Conservation (phyloP, 805 yeast genomes). For the Clavispora fructus region DNA sequence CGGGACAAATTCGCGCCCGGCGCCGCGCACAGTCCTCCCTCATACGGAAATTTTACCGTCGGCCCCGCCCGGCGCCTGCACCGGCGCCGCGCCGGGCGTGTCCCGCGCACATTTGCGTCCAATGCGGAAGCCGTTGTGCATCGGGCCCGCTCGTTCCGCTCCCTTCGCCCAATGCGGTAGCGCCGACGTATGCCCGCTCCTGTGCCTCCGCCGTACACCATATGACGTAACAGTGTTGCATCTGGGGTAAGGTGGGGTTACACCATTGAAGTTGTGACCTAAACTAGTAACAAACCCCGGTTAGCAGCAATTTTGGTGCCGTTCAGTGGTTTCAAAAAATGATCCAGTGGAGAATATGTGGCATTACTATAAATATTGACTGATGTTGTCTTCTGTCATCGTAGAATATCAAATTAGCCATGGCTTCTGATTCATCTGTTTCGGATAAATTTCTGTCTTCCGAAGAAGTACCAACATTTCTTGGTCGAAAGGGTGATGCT, state of each 20-base stretch:
- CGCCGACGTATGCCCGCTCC: neutral
- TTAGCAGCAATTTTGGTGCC: neutral
- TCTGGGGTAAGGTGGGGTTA: no score
- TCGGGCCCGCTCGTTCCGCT: neutral
- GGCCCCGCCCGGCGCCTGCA: neutral
- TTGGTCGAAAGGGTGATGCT: constrained; percentile 6
- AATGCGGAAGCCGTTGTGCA: neutral
- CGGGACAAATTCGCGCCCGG: neutral
- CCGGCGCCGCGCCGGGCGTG: neutral
- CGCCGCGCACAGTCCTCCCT: neutral
- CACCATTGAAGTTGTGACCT: no score
- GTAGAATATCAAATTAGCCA: neutral
- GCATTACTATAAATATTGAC: neutral
- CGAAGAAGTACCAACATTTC: constrained; percentile 8
- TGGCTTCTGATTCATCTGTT: neutral
- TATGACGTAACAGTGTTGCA: neutral
- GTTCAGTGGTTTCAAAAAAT: neutral
- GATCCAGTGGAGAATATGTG: neutral
- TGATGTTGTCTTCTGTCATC: neutral
- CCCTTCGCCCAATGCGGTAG: neutral
- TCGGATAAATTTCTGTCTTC: neutral
- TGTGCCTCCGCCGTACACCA: neutral
- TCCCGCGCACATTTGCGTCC: neutral
- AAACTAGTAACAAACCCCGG: neutral
- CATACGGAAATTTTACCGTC: neutral